Percentiles rank a stretch among this genome's conserved stretches.
These are phyloP conservation scores for Colletotrichum sp. DNA, from an alignment of 2,329 filamentous ascomycete species.

Conservation along the genomic window DNA sequence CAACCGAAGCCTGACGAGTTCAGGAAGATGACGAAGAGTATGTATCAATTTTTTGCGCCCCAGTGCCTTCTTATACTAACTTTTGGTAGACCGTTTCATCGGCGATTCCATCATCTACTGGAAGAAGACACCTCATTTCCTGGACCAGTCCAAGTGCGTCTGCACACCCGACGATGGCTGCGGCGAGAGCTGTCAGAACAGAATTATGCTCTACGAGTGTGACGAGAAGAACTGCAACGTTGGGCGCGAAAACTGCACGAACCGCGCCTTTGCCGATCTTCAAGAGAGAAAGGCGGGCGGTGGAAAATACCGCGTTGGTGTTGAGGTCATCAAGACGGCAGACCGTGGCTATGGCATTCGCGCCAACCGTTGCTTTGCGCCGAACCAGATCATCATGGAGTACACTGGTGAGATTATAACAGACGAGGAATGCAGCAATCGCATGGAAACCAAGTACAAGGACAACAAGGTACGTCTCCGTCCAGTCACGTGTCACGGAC, in stretches of 20 bases:
- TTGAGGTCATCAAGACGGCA: conserved; percentile 90
- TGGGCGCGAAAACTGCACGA: conserved; percentile 75
- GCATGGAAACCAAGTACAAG: conserved; percentile 94
- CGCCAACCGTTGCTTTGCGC: conserved; percentile 83
- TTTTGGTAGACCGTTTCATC: conserved; percentile 74
- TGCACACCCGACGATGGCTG: conserved; percentile 82
- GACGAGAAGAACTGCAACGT: conserved; percentile 87
- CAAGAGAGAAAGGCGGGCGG: conserved; percentile 76
- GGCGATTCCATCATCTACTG: conserved; percentile 81
- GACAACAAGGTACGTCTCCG: conserved; percentile 76
- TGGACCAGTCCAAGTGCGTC: conserved; percentile 77
- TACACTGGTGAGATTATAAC: conserved; percentile 98
- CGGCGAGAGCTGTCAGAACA: conserved; percentile 88
- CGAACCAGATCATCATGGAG: conserved; percentile 96
- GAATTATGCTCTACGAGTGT: conserved; percentile 97
- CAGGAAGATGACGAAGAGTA: conserved; percentile 90
- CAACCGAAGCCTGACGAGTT: conserved; percentile 94
- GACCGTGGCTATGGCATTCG: conserved; percentile 92
- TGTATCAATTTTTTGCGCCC: conserved; percentile 35
- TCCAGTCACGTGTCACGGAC: conserved; percentile 12
- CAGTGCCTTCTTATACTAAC: neutral
- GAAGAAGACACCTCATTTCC: conserved; percentile 77
- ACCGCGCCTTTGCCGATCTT: conserved; percentile 85
- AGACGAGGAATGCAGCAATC: conserved; percentile 87
- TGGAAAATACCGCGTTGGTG: conserved; percentile 87